phyloP scores from a whole-genome alignment of 352 stramenopile species.

The Phytophthora ohioensis region DNA sequence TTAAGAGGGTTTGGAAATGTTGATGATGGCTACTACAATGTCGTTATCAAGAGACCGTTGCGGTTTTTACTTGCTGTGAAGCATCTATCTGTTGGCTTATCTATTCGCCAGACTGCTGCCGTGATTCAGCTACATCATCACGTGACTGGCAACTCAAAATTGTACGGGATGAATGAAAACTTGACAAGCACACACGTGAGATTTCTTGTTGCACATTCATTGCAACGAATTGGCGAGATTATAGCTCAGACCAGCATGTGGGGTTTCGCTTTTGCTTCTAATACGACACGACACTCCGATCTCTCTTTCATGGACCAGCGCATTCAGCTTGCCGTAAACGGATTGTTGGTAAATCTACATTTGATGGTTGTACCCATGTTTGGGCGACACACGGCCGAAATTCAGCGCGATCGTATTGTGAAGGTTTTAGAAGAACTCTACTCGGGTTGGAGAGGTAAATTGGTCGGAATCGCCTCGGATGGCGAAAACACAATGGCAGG shows the following conservation, averaged over 20 bases:
- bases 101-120: neutral
- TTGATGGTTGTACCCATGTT: too few relatives aligned
- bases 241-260: too few relatives aligned
- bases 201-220: neutral
- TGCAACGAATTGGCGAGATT: neutral
- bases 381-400: too few relatives aligned
- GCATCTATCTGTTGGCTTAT: neutral
- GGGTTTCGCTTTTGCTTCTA: too few relatives aligned
- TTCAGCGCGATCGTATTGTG: too few relatives aligned
- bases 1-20: neutral
- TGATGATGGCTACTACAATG: neutral
- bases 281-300: too few relatives aligned
- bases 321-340: too few relatives aligned
- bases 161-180: neutral
- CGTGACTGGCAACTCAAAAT: neutral
- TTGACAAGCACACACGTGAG: neutral
- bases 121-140: constrained; percentile 1
- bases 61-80: neutral
- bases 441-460: neutral
- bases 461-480: neutral
- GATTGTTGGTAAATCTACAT: too few relatives aligned
- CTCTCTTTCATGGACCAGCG: too few relatives aligned
- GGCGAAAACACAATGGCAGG: neutral
- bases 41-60: neutral
- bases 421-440: too few relatives aligned